Evolutionary conservation across 257 asterid genomes (phyloP), one percentile per base, ranked within the genome.

Genomic region (Nicotiana paniculata): DNA sequence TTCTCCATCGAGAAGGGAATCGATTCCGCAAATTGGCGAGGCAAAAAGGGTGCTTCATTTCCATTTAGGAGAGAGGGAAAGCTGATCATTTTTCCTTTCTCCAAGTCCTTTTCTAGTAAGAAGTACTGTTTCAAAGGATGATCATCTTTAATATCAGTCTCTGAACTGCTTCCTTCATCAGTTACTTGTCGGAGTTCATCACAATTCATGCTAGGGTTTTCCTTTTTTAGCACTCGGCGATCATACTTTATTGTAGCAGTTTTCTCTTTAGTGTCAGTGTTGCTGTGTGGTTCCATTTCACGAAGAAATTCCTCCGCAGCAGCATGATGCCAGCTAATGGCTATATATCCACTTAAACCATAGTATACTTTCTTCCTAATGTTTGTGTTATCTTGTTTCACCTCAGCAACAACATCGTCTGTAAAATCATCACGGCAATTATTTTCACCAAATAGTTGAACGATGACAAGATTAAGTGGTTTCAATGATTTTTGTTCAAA

Each of bases 11-110:
- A 48, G 61, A 83, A 83, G 58, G 21, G 9, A 57, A 76, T 81
- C 18, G 83, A 55, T 16, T 81, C 59, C 12, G 66, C 84, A 12
- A 61, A 33, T 58, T 30, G 18, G 13, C 86, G 82, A 17, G 91
- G 88, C 63, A 63, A 64, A 78, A 63, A 82, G 7, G 21, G 37
- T 21, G 54, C 83, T 16, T 16, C 51, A 67, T 24, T 24, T 15
- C 3, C 4, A 28, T 32, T 82, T 54, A 37, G 64, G 43, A 28
- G 13, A 28, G 58, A 53, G 11, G 58, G 48, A n/a, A 63, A 75
- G 77, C 64, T 80, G 76, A 77, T 83, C 7, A 48, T 28, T 65
- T 30, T 55, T 12, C 82, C 79, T 26, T 39, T 67, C 53, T 65
- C 33, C 54, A 55, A 62, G 28, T 81, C 59, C 26, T 68, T 32